A percentile compares a stretch with the other conserved stretches of the same genome.
Evolutionary conservation across 441 rosid species (phyloP).

Genomic region (Arabidopsis hybrid): DNA sequence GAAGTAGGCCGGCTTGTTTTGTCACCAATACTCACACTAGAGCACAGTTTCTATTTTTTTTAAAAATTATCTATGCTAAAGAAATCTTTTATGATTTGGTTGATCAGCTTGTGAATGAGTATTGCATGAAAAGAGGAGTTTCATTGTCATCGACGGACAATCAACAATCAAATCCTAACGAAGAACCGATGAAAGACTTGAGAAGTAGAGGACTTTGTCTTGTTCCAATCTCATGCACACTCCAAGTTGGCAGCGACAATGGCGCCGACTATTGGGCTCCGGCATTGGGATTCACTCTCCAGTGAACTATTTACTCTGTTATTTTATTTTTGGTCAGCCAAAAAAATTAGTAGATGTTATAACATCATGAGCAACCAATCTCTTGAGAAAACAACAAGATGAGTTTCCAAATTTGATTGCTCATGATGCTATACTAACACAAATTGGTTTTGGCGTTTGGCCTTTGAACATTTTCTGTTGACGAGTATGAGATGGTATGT

Average conservation of each 20-base stretch:
- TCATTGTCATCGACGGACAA: slow-evolving; percentile 38
- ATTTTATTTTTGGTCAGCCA: slow-evolving; percentile 5
- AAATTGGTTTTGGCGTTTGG: slow-evolving; percentile 13
- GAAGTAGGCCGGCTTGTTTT: background rate
- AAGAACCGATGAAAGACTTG: slow-evolving; percentile 65
- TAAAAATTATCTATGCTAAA: background rate
- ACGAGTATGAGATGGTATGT: background rate
- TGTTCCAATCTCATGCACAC: slow-evolving; percentile 85
- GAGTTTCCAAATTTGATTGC: slow-evolving; percentile 80
- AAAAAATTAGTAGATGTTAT: slow-evolving; percentile 52
- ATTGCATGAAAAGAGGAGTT: slow-evolving; percentile 62
- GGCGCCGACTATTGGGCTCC: slow-evolving; percentile 97
- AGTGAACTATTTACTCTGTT: slow-evolving; percentile 35
- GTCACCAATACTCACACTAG: background rate
- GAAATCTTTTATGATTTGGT: background rate
- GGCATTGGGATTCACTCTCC: slow-evolving; percentile 66
- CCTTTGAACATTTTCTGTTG: slow-evolving; percentile 25
- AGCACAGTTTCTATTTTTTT: background rate
- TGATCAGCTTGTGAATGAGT: slow-evolving; percentile 65
- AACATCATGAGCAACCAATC: slow-evolving; percentile 97
- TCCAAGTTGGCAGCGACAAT: slow-evolving; percentile 82
- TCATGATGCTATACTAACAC: slow-evolving; percentile 81
- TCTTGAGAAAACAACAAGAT: slow-evolving; percentile 45
- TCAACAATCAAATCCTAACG: slow-evolving; percentile 44
- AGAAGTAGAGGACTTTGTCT: slow-evolving; percentile 88